phyloP scores from a whole-genome alignment of 2,329 filamentous ascomycete species.

The Botrytis sinoallii region DNA sequence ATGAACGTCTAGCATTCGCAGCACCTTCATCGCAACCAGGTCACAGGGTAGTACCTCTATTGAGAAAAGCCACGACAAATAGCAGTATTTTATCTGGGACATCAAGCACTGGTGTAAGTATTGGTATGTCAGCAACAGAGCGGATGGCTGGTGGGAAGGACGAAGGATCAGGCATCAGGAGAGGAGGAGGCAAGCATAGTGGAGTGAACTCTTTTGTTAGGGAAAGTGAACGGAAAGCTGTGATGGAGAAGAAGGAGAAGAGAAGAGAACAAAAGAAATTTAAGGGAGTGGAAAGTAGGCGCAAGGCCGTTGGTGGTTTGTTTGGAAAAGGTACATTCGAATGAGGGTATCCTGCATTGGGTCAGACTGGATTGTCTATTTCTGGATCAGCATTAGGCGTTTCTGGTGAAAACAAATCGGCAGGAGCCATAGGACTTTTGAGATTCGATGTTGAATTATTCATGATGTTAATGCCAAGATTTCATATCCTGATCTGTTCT shows the following conservation, averaged over 20 bases:
- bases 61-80: constrained; percentile 71
- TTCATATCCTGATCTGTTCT: neutral
- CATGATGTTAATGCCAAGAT: constrained; percentile 11
- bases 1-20: constrained; percentile 55
- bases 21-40: constrained; percentile 41
- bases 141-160: constrained; percentile 40
- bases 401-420: constrained; percentile 3
- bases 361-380: constrained; percentile 8
- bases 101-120: constrained; percentile 36
- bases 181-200: constrained; percentile 57
- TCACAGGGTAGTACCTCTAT: constrained; percentile 68
- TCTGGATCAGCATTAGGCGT: constrained; percentile 10
- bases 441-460: neutral
- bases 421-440: neutral
- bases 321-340: constrained; percentile 56
- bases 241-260: constrained; percentile 55
- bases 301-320: constrained; percentile 55
- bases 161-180: constrained; percentile 53
- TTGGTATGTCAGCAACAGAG: constrained; percentile 32
- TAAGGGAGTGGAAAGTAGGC: constrained; percentile 55
- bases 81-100: constrained; percentile 40
- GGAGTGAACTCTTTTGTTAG: constrained; percentile 60
- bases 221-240: constrained; percentile 55
- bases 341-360: constrained; percentile 19
- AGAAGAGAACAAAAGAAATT: constrained; percentile 56